Evolutionary conservation across 768 basidiomycete genomes (phyloP), one percentile per base, ranked within the genome.

Genomic region (Lepiota venenata): DNA sequence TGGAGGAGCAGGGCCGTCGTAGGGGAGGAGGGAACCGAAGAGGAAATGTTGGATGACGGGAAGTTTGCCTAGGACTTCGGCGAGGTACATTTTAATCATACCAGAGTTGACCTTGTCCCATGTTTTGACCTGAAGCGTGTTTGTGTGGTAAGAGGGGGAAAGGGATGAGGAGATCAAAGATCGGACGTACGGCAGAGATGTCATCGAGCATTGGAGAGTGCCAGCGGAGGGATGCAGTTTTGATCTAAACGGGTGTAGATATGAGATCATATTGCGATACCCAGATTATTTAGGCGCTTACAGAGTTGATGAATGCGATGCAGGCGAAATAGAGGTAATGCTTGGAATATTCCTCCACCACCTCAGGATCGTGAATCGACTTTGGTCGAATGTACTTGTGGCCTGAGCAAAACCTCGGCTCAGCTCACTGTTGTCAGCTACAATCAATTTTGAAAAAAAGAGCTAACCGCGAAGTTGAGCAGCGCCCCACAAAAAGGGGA

Each of bases 171-270:
- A 25, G 25, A 22, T 45, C 39, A 21, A 15, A 12, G 38, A 22
- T 22, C 47, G 50, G 16, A 62, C 66, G 29, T 59, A 75, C 93
- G 0, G 88, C 93, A 1, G 93, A 95, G 52, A 98, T 98, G 64
- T 98, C 96, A 67, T 98, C 93, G 6, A 99, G 81, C 96, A 99
- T 98, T 1, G 96, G 96, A 0, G 93, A 97, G 71, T 99, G 96
- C 96, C 96, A 99, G 48, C 93, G 81, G 0, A 98, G 77, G 0
- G 94, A 94, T 0, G 95, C 94, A 0, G 94, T 93, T 67, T 98
- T 98, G 60, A 98, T 92, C 91, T 95, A 57, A 11, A 22, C 25
- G 16, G n/a, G 21, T 18, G 38, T 21, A 46, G 10, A 29, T 47
- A 37, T 16, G 27, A 9, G 56, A 20, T 50, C 47, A 9, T 14